Evolutionary conservation across 2,329 filamentous ascomycete genomes (phyloP).

Genomic region (Aspergillus alliaceus): DNA sequence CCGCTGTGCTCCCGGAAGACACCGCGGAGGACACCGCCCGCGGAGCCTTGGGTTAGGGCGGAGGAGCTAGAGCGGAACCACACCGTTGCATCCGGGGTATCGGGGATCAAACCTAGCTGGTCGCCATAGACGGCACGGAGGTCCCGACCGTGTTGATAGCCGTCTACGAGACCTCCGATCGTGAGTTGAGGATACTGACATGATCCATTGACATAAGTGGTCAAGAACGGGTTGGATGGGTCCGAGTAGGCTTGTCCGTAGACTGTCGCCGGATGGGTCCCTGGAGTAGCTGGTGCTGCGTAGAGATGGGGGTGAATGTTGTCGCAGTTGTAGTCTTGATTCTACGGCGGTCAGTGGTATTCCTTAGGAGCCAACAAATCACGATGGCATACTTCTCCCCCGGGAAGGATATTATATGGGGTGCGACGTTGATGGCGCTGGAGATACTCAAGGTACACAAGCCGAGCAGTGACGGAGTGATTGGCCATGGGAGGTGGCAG

Average conservation of each 20-base stretch:
- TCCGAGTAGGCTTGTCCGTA: conserved; percentile 40
- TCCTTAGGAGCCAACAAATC: too few relatives aligned
- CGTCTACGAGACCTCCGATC: conserved; percentile 39
- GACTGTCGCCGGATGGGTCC: conserved; percentile 27
- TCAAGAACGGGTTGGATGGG: conserved; percentile 34
- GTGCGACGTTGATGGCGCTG: conserved; percentile 41
- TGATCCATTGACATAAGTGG: conserved; percentile 31
- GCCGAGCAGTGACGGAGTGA: conserved; percentile 25
- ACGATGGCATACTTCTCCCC: conserved; percentile 38
- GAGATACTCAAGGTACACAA: conserved; percentile 42
- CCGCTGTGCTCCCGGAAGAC: conserved; percentile 35
- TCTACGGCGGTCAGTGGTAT: conserved; percentile 22
- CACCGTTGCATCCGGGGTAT: conserved; percentile 24
- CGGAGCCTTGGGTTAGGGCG: conserved; percentile 36
- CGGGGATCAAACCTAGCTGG: conserved; percentile 33
- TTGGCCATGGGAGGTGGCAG: conserved; percentile 30
- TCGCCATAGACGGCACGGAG: conserved; percentile 34
- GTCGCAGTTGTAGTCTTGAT: conserved; percentile 40
- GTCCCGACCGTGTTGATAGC: conserved; percentile 39
- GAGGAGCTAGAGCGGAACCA: conserved; percentile 42
- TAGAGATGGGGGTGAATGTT: conserved; percentile 39
- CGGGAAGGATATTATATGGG: conserved; percentile 41
- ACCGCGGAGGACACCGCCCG: conserved; percentile 40
- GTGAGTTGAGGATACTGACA: conserved; percentile 44
- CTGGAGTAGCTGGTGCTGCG: conserved; percentile 22